Base-by-base conservation (phyloP, 176 grass and related monocot genomes). In the Avena eriantha region DNA sequence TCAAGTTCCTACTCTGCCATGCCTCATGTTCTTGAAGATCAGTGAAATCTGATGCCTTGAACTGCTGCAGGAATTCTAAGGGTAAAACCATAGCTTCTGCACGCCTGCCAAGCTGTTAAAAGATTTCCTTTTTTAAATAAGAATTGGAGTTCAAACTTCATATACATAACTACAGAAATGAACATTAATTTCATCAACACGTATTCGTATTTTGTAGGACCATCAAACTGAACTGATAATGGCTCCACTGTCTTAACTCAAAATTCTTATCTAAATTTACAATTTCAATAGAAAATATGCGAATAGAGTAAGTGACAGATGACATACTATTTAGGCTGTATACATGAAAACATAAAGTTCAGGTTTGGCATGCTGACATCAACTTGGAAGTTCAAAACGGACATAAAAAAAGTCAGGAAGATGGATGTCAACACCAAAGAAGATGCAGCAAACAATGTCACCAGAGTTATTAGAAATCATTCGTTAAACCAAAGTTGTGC, bases 31-130 rank as follows among this genome's bases (percentile, higher is more conserved):
- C 97, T 73, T 96, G 90, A 50, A 83, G 57, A 75, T 98, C 94
- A 73, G 90, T 77, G 80, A 98, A 90, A 91, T 98, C 94, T 39
- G 97, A 90, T 84, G 89, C 87, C 83, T 98, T 98, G 85, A 98
- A 96, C 70, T 98, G 97, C 46, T 98, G 97, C 34, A 98, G 83
- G 78, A 98, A 93, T 82, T 98, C 97, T 73, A 98, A 91, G 66
- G 97, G 97, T 18, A 98, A 83, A 75, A 98, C 97, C 92, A 98
- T 98, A 46, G 92, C 79, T 24, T 98, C 94, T 0, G 89, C 73
- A 34, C 92, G 97, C 67, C 87, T 92, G 46, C 97, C 94, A 74
- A 98, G 92, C 97, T 98, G 89, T 84, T 57, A 87, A 31, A 85
- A 39, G 68, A 31, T 23, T 23, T 79, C 53, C 34, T 22, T 41